A percentile compares a stretch with the other conserved stretches of the same genome.
Evolutionary conservation across 169 alveolate genomes (phyloP).

Genomic region (Eimeria tenella): DNA sequence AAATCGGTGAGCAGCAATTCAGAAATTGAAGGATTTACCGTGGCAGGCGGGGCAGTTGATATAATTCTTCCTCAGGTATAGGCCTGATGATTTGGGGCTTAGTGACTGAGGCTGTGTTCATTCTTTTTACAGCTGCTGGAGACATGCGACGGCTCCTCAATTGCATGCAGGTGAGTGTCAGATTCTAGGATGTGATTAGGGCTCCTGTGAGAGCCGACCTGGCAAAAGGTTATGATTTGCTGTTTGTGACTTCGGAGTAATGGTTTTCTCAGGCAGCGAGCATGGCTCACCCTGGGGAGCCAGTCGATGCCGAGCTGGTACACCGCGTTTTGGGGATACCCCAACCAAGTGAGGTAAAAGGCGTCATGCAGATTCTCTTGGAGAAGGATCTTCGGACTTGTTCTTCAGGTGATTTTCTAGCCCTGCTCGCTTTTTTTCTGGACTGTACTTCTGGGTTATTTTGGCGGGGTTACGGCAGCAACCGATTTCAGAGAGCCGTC

Average conservation of each 20-base stretch:
- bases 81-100: constrained; percentile 89
- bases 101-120: constrained; percentile 88
- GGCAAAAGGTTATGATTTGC: background rate
- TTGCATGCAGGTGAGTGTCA: constrained; percentile 90
- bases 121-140: constrained; percentile 93
- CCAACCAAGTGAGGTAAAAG: constrained; percentile 67
- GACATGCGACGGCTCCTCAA: constrained; percentile 99
- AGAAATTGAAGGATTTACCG: constrained; percentile 71
- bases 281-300: constrained; percentile 75
- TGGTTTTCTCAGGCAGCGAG: constrained; percentile 55
- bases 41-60: background rate
- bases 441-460: no score
- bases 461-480: no score
- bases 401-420: background rate
- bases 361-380: constrained; percentile 40
- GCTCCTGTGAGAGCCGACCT: background rate
- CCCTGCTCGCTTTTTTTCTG: no score
- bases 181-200: background rate
- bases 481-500: no score
- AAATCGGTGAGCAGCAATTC: constrained; percentile 89
- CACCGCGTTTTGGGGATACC: constrained; percentile 76
- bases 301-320: constrained; percentile 55
- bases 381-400: constrained; percentile 42
- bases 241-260: background rate
- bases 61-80: background rate